Base-by-base conservation (phyloP, 1,284 basidiomycete genomes). In the Tylopilus sp. region DNA sequence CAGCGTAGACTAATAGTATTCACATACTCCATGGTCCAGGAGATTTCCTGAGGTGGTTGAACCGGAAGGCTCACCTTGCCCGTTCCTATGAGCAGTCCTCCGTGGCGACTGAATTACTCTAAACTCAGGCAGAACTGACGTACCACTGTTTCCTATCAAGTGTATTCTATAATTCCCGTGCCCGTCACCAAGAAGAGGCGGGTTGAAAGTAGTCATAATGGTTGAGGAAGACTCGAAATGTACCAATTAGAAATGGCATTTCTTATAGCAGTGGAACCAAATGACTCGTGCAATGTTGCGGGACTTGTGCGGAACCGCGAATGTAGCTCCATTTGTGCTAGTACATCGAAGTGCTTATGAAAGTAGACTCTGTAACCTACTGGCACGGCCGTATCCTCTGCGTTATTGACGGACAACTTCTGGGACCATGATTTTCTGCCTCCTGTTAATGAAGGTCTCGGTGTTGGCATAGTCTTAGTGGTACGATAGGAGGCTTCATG, bases 71-170 rank as follows among this genome's bases (percentile, higher is more conserved):
- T 71, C 72, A 79, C 84, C 82, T 87, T 86, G 57, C 85, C 83
- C 33, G 79, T 68, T 47, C 86, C 83, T 86, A 44, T 18, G 38
- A 59, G n/a, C 18, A 19, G 15, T 55, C 38, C 49, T 54, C 59
- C 22, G 18, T 57, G 44, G n/a, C 19, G 9, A 36, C 58, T 62
- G 58, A 62, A 66, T 53, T 8, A 33, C 4, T 1, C 13, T 36
- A 41, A 16, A 32, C 5, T 58, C 22, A 6, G 41, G 54, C 32
- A 6, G 39, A 58, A 53, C 29, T 41, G 22, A 69, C 77, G 41
- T 77, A 87, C 87, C 87, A 72, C 84, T 85, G 70, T 90, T 89
- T 52, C 88, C 88, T 18, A 86, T 74, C 16, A 90, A 68, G 51
- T 83, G 80, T 53, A 90, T 76, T 61, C 80, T 83, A 69, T 84